Percentiles rank a stretch among this genome's conserved stretches.
These are phyloP conservation scores for Cupressus sempervirens DNA, from an alignment of 75 land plant species.

Conservation along the genomic window DNA sequence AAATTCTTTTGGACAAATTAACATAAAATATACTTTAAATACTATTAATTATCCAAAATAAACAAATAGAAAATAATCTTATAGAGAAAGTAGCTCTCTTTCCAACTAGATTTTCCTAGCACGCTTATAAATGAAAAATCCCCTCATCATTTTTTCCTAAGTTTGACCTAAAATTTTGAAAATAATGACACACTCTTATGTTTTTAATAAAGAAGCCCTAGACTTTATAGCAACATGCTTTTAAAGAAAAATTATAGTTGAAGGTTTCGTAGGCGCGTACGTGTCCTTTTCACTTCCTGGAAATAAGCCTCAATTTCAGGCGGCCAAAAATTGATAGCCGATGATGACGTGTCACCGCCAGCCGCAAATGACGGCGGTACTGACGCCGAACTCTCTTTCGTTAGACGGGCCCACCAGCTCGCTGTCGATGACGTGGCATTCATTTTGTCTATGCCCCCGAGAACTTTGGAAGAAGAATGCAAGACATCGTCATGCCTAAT, in stretches of 20 bases:
- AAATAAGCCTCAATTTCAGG: background rate
- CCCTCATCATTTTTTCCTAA: background rate
- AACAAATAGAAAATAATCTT: background rate
- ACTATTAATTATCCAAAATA: no score
- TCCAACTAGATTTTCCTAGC: background rate
- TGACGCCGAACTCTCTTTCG: background rate
- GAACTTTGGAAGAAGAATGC: background rate
- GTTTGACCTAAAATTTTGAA: background rate
- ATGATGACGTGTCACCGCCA: background rate
- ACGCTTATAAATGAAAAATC: background rate
- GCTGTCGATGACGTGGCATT: background rate
- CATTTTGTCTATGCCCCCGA: background rate
- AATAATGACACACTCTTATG: no score
- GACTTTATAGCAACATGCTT: background rate
- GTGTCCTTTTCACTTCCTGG: background rate
- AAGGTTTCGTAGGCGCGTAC: background rate
- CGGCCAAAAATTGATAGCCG: background rate
- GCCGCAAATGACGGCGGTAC: background rate
- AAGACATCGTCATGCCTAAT: background rate
- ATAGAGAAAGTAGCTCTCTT: background rate
- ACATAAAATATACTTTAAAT: no score
- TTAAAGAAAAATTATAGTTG: no score
- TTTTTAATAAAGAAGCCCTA: background rate
- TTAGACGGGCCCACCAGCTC: background rate
- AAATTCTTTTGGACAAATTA: no score